Evolutionary conservation across 768 basidiomycete genomes (phyloP), one percentile per base, ranked within the genome.

Genomic region (Hypholoma fasciculare): DNA sequence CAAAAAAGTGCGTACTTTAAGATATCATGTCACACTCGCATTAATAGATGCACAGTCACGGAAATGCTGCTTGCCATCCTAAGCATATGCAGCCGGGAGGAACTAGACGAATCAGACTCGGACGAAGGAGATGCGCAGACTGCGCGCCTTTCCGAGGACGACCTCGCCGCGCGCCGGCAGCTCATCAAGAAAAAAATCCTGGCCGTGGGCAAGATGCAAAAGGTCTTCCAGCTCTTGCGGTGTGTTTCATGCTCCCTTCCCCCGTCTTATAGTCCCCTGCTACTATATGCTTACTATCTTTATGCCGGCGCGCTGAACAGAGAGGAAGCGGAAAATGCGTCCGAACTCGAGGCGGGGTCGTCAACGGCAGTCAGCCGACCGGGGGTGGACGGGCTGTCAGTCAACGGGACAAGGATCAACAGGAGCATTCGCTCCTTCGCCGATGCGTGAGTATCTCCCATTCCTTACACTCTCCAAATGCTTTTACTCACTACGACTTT

Each of bases 151-250:
- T 70, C 74, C 46, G 60, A 68, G 8, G 63, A 78, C 5, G 86
- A 89, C 30, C 68, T 81, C 0, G 71, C 77, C 8, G 94, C 96
- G 67, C 86, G 94, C 58, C 82, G 93, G 65, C 89, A 92, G 70
- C 80, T 91, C 59, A 97, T 99, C 82, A 97, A 96, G 78, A 96
- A 89, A 78, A 99, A 98, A 82, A 98, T 99, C 62, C 82, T 98
- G 75, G 95, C 95, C 54, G 94, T 99, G 51, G 97, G 96, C 20
- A 82, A 94, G 62, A 96, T 99, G 92, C 89, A 94, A 19, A 83
- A 94, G 42, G 94, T 99, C 26, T 98, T 99, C 75, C 91, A 95
- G 4, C 80, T 98, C 27, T 85, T 99, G 56, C 90, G 96, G 94
- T 96, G 58, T 60, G 89, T 77, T 4, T 34, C 20, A 49, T 54